phyloP scores from a whole-genome alignment of 805 yeast species.

The Candida vartiovaarae region DNA sequence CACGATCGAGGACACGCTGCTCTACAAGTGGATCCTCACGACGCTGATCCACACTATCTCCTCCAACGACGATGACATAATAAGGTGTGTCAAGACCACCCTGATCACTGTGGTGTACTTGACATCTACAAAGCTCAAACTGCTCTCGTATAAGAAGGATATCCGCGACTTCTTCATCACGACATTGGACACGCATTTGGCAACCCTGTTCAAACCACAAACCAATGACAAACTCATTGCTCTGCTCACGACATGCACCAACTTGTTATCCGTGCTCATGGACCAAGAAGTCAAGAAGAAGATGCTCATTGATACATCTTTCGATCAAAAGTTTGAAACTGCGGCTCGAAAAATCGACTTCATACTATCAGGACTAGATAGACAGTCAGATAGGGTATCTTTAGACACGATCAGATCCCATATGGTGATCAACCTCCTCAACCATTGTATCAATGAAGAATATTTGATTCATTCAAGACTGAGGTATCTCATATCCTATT shows the following conservation, averaged over 20 bases:
- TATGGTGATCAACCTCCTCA: conserved; percentile 12
- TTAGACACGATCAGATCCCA: conserved; percentile 18
- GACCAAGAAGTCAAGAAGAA: conserved; percentile 17
- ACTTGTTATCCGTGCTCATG: conserved; percentile 18
- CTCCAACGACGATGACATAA: conserved; percentile 7
- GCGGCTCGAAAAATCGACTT: conserved; percentile 19
- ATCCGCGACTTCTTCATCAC: conserved; percentile 11
- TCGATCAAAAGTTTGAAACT: conserved; percentile 19
- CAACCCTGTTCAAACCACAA: conserved; percentile 11
- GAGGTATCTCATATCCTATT: conserved; percentile 8
- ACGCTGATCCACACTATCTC: conserved; percentile 15
- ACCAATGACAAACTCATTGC: conserved; percentile 8
- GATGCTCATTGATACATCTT: conserved; percentile 16
- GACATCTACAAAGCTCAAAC: conserved; percentile 14
- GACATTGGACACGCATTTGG: conserved; percentile 10
- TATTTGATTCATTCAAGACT: conserved; percentile 9
- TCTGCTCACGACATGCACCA: conserved; percentile 12
- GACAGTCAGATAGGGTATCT: conserved; percentile 1
- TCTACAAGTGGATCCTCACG: conserved; percentile 18
- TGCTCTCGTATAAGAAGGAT: conserved; percentile 16
- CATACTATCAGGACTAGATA: conserved; percentile 7
- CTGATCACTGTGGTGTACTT: conserved; percentile 17
- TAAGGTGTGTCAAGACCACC: conserved; percentile 14
- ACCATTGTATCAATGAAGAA: conserved; percentile 14
- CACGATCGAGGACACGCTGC: conserved; percentile 1